Evolutionary conservation across 345 rosid species (phyloP), one percentile per base, ranked within the genome.

Genomic region (Citrus australasica): DNA sequence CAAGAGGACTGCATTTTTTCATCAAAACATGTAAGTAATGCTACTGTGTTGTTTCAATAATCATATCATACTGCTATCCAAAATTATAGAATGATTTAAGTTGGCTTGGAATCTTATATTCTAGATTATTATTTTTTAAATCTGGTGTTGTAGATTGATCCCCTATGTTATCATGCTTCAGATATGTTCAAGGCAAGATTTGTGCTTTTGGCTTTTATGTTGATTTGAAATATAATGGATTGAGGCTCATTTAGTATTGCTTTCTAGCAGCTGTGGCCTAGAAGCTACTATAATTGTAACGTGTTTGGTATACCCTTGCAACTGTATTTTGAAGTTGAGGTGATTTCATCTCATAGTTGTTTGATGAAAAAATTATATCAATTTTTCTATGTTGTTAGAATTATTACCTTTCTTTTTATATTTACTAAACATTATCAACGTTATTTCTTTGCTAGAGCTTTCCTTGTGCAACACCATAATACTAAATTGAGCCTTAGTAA

Each of bases 21-120:
- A 11, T 64, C 69, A 14, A 82, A 48, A 76, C 73, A 80, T 76
- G 89, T 83, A 83, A 86, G 87, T 21, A 3, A 46, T 46, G 58
- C 5, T 53, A 53, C n/a, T 5, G 7, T 53, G 3, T 13, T 46
- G 51, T 46, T 46, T 22, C 28, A 59, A 59, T 22, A 11, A 35
- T 37, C 21, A 38, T 46, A 53, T 53, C 58, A 17, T 53, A 17
- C 58, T 5, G 58, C 22, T 4, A 16, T 53, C 22, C 58, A 46
- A 16, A 46, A 46, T 46, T 13, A 4, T 13, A 46, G 51, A 46
- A 46, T 46, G 51, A 46, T 53, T 16, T 19, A 65, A 22, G 42
- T 17, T 32, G 11, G 40, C 51, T 46, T 5, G 0, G 46, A 51
- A 42, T 33, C 48, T 13, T 6, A 13, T 22, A 33, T 17, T 72